Conservation (phyloP, 2,329 filamentous ascomycete genomes). For the Rhynchosporium graminicola region DNA sequence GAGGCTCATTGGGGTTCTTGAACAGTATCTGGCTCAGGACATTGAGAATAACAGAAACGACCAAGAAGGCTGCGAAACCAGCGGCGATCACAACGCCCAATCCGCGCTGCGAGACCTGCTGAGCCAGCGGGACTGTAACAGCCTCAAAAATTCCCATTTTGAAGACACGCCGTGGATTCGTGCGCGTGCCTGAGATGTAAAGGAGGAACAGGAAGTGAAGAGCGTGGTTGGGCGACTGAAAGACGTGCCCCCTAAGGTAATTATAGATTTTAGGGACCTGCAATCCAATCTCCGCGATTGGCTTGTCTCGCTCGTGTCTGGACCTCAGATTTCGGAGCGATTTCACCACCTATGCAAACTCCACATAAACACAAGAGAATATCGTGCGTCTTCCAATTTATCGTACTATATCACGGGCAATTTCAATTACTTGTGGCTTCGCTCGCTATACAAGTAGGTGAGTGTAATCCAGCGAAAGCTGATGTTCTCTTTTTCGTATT, state of each 20-base stretch:
- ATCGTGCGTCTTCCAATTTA: slow-evolving; percentile 18
- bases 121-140: slow-evolving; percentile 34
- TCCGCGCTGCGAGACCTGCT: slow-evolving; percentile 38
- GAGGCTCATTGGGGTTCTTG: slow-evolving; percentile 79
- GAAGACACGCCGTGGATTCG: slow-evolving; percentile 11
- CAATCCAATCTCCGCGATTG: slow-evolving; percentile 21
- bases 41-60: slow-evolving; percentile 70
- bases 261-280: not conserved
- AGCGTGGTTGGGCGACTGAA: slow-evolving; percentile 4
- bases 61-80: slow-evolving; percentile 44
- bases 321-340: not conserved
- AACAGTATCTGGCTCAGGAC: slow-evolving; percentile 77
- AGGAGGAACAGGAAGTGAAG: slow-evolving; percentile 5
- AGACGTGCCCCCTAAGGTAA: slow-evolving; percentile 13
- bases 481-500: slow-evolving; percentile 17
- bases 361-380: not conserved
- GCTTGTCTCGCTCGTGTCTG: slow-evolving; percentile 23
- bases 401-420: slow-evolving; percentile 12
- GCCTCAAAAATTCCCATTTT: slow-evolving; percentile 39
- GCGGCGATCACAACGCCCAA: slow-evolving; percentile 33
- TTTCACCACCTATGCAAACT: not conserved
- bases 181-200: slow-evolving; percentile 1
- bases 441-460: not conserved
- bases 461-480: too few relatives aligned
- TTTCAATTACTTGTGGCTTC: slow-evolving; percentile 5